Evolutionary conservation across 2,329 filamentous ascomycete genomes (phyloP).

Genomic region (Nemania sp.): DNA sequence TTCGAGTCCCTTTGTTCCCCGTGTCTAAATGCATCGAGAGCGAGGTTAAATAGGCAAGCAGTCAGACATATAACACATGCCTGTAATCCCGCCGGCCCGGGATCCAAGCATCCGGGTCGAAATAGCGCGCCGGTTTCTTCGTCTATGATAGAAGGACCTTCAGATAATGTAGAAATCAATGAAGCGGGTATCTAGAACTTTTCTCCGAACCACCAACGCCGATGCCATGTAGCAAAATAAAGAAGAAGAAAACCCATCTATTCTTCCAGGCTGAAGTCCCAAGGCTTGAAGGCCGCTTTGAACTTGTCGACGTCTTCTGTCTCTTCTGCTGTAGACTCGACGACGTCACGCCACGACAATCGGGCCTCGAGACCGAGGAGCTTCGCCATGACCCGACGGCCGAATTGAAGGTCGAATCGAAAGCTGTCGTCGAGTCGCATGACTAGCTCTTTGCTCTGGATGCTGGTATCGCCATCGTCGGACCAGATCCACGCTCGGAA

Average conservation of each 20-base stretch:
- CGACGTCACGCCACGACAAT: slow-evolving; percentile 83
- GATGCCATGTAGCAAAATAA: slow-evolving; percentile 13
- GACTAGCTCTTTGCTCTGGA: slow-evolving; percentile 71
- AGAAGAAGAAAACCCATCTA: slow-evolving; percentile 15
- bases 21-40: neutral
- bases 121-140: neutral
- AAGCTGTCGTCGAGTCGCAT: slow-evolving; percentile 73
- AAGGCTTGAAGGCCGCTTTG: slow-evolving; percentile 79
- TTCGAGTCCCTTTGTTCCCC: neutral
- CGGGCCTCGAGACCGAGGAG: slow-evolving; percentile 78
- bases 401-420: slow-evolving; percentile 90
- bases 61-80: neutral
- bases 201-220: slow-evolving; percentile 26
- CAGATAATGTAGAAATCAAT: slow-evolving; percentile 26
- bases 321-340: slow-evolving; percentile 78
- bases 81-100: neutral
- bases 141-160: slow-evolving; percentile 15
- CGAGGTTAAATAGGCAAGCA: slow-evolving; percentile 2
- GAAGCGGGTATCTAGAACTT: slow-evolving; percentile 37
- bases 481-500: slow-evolving; percentile 84
- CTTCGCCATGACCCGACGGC: slow-evolving; percentile 84
- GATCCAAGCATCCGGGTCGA: neutral
- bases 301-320: slow-evolving; percentile 76
- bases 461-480: slow-evolving; percentile 56
- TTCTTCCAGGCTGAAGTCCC: slow-evolving; percentile 72